A percentile compares a stretch with the other conserved stretches of the same genome.
phyloP scores from a whole-genome alignment of 768 basidiomycete species.

The Boletus rex-veris region DNA sequence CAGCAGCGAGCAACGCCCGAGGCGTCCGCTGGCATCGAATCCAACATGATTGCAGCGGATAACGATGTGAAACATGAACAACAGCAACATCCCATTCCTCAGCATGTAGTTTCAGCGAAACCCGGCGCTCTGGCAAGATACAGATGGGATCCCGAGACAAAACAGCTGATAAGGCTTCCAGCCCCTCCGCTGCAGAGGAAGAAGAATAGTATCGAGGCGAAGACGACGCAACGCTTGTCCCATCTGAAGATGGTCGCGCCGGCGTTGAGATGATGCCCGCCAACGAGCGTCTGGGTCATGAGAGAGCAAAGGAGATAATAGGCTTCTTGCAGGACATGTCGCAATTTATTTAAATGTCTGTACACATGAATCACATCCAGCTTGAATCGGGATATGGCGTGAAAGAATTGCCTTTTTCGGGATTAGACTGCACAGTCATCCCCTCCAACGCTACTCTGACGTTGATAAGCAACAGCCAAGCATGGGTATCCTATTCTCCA shows the following conservation, averaged over 20 bases:
- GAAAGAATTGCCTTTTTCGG: slow-evolving; percentile 1
- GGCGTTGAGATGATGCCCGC: not conserved
- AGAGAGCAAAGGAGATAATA: not conserved
- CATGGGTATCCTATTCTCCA: slow-evolving; percentile 74
- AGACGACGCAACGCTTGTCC: slow-evolving; percentile 17
- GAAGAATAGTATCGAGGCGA: not conserved
- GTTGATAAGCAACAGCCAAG: not conserved
- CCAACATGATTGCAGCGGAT: not conserved
- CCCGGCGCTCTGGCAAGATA: slow-evolving; percentile 2
- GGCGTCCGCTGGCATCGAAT: not conserved
- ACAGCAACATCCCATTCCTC: not conserved
- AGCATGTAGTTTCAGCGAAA: not conserved
- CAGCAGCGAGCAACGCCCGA: not conserved
- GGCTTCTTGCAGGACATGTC: not conserved
- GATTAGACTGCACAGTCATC: not conserved
- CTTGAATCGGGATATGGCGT: no score
- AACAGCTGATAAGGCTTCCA: not conserved
- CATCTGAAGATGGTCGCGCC: slow-evolving; percentile 7
- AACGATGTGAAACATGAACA: no score
- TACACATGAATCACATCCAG: no score
- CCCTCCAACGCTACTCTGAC: not conserved
- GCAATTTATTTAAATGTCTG: not conserved
- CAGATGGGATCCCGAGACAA: slow-evolving; percentile 6
- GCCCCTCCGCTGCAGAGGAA: not conserved
- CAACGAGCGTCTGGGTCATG: not conserved